Evolutionary conservation across 176 grass and related monocot genomes (phyloP), one percentile per base, ranked within the genome.

Genomic region (Zoysia japonica): DNA sequence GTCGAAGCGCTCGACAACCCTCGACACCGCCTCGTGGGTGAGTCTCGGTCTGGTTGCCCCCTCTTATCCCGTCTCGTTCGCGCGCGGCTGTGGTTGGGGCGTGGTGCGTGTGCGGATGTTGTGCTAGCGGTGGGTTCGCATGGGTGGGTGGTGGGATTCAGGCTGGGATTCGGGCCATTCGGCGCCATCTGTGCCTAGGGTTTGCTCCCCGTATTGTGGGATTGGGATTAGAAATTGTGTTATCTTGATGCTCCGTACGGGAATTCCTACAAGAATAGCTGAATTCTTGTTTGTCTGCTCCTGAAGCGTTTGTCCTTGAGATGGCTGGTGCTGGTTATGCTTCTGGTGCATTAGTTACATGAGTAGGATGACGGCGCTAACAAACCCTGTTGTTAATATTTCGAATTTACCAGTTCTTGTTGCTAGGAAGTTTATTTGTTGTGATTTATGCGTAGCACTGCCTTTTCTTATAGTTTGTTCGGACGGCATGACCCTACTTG

Each of bases 1-100:
- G 74, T 90, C 35, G 85, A 90, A 70, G 87, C 88, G 62, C 87
- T 93, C 38, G 91, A 93, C 75, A 93, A 93, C 75, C 87, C 91
- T 45, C 91, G 91, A 74, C 91, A 93, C 40, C 91, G 91, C 55
- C 85, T 93, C 59, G 80, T 89, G 65, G 71, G 91, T 93, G 82
- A 65, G 83, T 81, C 43, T 46, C 47, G 1, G 10, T 2, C 48
- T 51, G n/a, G 42, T 16, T 65, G 62, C 12, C 68, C n/a, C 61
- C 67, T 17, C 49, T 13, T 11, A 17, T 5, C 15, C 14, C 9
- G 1, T 54, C 5, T 83, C 80, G 13, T 28, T 2, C 62, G 19
- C 67, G 5, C 5, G 42, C 36, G 44, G 67, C 11, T 51, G 76
- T 72, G 65, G 48, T 81, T 83, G 53, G 7, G 5, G n/a, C 38